Percentiles rank a stretch among this genome's conserved stretches.
Evolutionary conservation across 1,284 basidiomycete species (phyloP).

Genomic region (Pascua guehoae): DNA sequence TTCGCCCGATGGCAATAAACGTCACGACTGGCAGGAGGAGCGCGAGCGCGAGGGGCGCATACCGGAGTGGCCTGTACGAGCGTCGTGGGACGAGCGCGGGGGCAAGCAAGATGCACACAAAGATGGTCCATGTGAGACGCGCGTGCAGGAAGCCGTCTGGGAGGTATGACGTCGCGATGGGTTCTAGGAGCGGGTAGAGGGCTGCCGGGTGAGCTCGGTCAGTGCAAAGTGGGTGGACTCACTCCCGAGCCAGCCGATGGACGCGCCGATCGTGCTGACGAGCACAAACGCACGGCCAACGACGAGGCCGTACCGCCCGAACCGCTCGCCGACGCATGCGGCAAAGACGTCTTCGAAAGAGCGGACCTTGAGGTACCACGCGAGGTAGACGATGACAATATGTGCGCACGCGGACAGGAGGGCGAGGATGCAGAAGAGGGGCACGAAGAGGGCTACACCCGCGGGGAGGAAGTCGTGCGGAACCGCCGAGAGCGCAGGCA

Average conservation of each 20-base stretch:
- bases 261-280: conserved; percentile 32
- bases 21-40: conserved; percentile 43
- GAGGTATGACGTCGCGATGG: conserved; percentile 33
- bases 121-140: conserved; percentile 38
- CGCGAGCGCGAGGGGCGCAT: conserved; percentile 30
- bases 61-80: conserved; percentile 26
- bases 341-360: conserved; percentile 49
- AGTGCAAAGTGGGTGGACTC: conserved; percentile 13
- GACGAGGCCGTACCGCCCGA: conserved; percentile 35
- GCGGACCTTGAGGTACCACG: conserved; percentile 49
- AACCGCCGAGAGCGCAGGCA: conserved; percentile 42
- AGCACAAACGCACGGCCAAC: conserved; percentile 38
- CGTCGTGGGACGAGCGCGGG: conserved; percentile 41
- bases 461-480: conserved; percentile 48
- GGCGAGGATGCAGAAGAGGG: conserved; percentile 39
- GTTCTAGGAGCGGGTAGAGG: conserved; percentile 35
- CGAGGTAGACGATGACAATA: conserved; percentile 49
- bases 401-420: conserved; percentile 44
- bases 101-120: conserved; percentile 35
- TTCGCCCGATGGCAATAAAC: conserved; percentile 47
- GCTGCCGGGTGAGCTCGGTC: conserved; percentile 22
- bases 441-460: conserved; percentile 48
- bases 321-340: conserved; percentile 31
- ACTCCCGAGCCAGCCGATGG: conserved; percentile 44
- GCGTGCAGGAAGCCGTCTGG: conserved; percentile 29